A percentile compares a stretch with the other conserved stretches of the same genome.
phyloP scores from a whole-genome alignment of 2,329 filamentous ascomycete genomes.

The Trichoderma endophyticum region DNA sequence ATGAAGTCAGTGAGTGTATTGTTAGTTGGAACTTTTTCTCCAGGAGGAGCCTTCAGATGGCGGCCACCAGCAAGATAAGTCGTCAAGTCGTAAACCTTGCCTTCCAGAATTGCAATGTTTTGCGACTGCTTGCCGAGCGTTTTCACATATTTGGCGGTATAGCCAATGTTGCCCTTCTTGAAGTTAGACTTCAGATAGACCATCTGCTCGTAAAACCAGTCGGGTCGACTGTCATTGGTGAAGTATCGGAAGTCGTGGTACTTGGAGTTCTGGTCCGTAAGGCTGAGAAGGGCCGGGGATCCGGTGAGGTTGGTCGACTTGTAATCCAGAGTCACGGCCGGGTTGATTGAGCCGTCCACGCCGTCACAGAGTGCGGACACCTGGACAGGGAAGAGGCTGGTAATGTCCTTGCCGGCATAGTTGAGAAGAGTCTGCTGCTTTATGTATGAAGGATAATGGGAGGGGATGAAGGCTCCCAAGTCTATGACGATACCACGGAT shows the following conservation, averaged over 20 bases:
- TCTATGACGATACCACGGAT: constrained; percentile 91
- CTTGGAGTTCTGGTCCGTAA: constrained; percentile 66
- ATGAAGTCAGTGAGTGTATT: constrained; percentile 71
- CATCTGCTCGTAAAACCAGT: constrained; percentile 94
- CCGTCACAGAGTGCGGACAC: constrained; percentile 89
- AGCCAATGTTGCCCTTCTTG: constrained; percentile 85
- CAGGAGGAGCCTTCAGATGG: constrained; percentile 54
- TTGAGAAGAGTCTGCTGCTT: constrained; percentile 61
- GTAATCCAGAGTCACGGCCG: constrained; percentile 81
- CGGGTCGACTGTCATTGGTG: constrained; percentile 75
- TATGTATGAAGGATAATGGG: constrained; percentile 67
- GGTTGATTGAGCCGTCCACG: constrained; percentile 60
- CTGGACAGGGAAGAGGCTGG: constrained; percentile 85
- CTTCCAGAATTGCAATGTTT: constrained; percentile 74
- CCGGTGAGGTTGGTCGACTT: constrained; percentile 71
- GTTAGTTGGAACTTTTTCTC: constrained; percentile 45
- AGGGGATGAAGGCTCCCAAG: constrained; percentile 66
- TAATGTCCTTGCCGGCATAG: constrained; percentile 88
- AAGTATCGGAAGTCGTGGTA: constrained; percentile 94
- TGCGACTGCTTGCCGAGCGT: constrained; percentile 62
- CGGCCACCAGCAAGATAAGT: constrained; percentile 77
- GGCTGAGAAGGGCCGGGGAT: constrained; percentile 61
- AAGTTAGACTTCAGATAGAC: constrained; percentile 71
- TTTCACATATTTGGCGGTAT: constrained; percentile 71
- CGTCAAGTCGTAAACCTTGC: constrained; percentile 84